These are phyloP conservation scores for Kwoniella botswanensis DNA, from an alignment of 768 basidiomycete species.

Conservation along the genomic window DNA sequence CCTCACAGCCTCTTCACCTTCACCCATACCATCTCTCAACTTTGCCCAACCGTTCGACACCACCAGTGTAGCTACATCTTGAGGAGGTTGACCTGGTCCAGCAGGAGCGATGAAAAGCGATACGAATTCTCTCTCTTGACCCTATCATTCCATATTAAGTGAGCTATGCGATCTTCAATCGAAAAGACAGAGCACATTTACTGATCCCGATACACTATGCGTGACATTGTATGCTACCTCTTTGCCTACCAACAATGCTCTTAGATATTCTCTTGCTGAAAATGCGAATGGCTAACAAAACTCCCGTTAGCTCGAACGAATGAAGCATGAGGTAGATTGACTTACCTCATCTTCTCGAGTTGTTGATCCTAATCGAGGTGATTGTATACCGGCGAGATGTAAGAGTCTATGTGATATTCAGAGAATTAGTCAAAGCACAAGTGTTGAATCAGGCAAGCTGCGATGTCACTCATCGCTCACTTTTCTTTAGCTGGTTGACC, in stretches of 20 bases:
- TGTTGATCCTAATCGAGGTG: conserved; percentile 82
- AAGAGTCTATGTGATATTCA: conserved; percentile 66
- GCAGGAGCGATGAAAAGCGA: conserved; percentile 52
- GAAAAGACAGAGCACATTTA: not conserved
- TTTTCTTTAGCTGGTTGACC: conserved; percentile 90
- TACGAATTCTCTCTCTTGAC: conserved; percentile 55
- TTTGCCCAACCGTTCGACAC: conserved; percentile 91
- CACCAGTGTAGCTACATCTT: conserved; percentile 60
- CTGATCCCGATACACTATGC: conserved; percentile 60
- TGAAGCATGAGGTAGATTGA: not conserved
- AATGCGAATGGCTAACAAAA: conserved; percentile 77
- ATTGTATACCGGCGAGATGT: conserved; percentile 83
- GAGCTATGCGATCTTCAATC: not conserved
- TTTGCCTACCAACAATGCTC: conserved; percentile 84
- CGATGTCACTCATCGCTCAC: conserved; percentile 58
- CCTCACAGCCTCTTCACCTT: conserved; percentile 63
- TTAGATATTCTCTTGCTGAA: conserved; percentile 89
- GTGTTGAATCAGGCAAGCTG: not conserved
- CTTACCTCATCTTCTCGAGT: conserved; percentile 85
- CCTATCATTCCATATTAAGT: not conserved
- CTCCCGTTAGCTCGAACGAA: not conserved
- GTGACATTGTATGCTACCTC: conserved; percentile 81
- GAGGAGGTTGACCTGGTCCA: conserved; percentile 55
- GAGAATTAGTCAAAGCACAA: conserved; percentile 17
- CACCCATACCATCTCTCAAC: conserved; percentile 70